Conservation (phyloP, 2,329 filamentous ascomycete genomes). For the Cladophialophora chaetospira region DNA sequence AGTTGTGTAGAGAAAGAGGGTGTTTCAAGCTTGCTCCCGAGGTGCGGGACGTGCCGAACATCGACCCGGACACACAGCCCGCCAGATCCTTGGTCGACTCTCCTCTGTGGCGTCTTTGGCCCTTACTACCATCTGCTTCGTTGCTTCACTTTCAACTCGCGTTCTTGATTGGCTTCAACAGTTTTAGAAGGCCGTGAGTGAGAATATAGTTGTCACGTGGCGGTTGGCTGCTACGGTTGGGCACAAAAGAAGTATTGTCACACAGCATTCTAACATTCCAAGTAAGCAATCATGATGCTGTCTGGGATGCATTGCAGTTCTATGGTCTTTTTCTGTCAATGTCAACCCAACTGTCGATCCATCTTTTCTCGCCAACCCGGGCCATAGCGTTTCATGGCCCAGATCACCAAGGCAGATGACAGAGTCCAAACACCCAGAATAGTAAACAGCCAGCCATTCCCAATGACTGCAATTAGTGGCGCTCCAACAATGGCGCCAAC, state of each 20-base stretch:
- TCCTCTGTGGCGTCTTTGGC: not conserved
- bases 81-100: not conserved
- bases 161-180: not conserved
- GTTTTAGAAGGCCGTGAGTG: not conserved
- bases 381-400: conserved; percentile 50
- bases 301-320: not conserved
- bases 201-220: not conserved
- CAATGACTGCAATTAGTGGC: conserved; percentile 70
- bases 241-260: not conserved
- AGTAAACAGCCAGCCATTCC: conserved; percentile 76
- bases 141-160: conserved; percentile 25
- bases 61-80: conserved; percentile 1
- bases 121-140: conserved; percentile 1
- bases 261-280: too few relatives aligned
- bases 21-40: not conserved
- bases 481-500: conserved; percentile 69
- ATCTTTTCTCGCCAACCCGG: conserved; percentile 32
- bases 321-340: not conserved
- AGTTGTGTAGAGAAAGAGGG: not conserved
- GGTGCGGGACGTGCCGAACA: conserved; percentile 16
- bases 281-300: not conserved
- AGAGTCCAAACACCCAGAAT: conserved; percentile 59
- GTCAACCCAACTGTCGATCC: conserved; percentile 26
- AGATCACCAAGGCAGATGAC: conserved; percentile 61
- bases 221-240: not conserved